Conservation (phyloP, 306 rosid genomes). For the Begonia loranthoides region DNA sequence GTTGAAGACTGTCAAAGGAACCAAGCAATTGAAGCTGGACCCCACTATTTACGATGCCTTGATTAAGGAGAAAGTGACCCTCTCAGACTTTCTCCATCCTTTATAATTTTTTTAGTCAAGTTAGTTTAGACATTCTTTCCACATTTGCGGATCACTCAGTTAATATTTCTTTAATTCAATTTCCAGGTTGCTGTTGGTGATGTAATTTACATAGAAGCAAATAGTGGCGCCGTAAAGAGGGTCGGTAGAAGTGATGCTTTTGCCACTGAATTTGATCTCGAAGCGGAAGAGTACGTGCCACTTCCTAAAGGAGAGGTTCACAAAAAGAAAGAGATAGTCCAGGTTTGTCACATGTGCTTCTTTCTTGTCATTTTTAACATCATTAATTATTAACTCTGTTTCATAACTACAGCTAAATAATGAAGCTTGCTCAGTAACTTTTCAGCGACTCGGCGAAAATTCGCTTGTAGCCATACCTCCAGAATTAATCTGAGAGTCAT, state of each 20-base stretch:
- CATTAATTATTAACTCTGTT: neutral
- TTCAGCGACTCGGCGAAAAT: too few relatives aligned
- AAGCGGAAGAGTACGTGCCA: constrained; percentile 97
- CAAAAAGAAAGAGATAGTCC: constrained; percentile 91
- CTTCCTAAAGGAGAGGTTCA: constrained; percentile 99
- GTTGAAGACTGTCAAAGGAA: constrained; percentile 89
- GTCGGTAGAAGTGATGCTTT: constrained; percentile 97
- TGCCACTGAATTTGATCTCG: constrained; percentile 96
- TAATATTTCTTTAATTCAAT: constrained; percentile 2
- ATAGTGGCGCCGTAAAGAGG: constrained; percentile 96
- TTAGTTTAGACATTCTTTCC: too few relatives aligned
- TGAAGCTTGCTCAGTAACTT: too few relatives aligned
- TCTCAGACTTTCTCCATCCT: too few relatives aligned
- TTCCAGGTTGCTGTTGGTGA: constrained; percentile 89
- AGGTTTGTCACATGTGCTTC: constrained; percentile 42
- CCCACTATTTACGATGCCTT: constrained; percentile 96
- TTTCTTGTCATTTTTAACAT: constrained; percentile 3
- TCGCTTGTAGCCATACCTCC: too few relatives aligned
- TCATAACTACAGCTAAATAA: too few relatives aligned
- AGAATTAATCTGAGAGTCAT: too few relatives aligned
- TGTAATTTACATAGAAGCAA: constrained; percentile 88
- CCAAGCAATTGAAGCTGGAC: constrained; percentile 90
- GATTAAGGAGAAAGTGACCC: constrained; percentile 75
- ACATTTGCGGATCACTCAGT: too few relatives aligned
- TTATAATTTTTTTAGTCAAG: too few relatives aligned